Percentiles rank a stretch among this genome's conserved stretches.
These are phyloP conservation scores for Chrysosporium keratinophilum DNA, from an alignment of 2,329 filamentous ascomycete genomes.

Conservation along the genomic window DNA sequence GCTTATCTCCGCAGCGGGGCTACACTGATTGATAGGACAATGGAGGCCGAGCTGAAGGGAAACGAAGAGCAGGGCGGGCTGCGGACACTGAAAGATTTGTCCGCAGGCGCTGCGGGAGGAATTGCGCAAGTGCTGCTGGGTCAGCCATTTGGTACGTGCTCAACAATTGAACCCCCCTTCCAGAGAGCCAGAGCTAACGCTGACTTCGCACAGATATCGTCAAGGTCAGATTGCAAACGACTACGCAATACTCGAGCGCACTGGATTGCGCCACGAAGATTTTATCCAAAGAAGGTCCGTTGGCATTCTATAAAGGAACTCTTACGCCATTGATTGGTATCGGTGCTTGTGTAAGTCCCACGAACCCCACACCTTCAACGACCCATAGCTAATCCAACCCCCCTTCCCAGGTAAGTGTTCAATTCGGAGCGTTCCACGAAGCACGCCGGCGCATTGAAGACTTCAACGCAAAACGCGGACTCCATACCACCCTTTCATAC, in stretches of 20 bases:
- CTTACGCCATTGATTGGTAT: constrained; percentile 91
- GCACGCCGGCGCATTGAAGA: constrained; percentile 77
- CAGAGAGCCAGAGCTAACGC: not conserved
- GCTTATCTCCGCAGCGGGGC: not conserved
- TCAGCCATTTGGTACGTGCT: constrained; percentile 53
- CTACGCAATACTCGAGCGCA: constrained; percentile 67
- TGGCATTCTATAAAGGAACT: constrained; percentile 97
- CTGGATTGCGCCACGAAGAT: constrained; percentile 72
- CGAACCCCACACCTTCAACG: not conserved
- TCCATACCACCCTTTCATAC: constrained; percentile 53
- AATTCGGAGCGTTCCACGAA: constrained; percentile 94
- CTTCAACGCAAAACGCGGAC: constrained; percentile 48
- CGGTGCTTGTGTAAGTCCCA: constrained; percentile 66
- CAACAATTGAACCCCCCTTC: constrained; percentile 10
- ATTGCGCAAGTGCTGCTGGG: constrained; percentile 83
- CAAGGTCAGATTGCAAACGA: constrained; percentile 93
- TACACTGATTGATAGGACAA: not conserved
- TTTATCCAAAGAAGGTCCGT: constrained; percentile 73
- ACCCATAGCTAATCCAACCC: constrained; percentile 1
- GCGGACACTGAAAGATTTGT: constrained; percentile 76
- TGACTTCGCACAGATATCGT: constrained; percentile 60
- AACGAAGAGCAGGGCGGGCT: constrained; percentile 31
- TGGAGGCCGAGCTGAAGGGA: constrained; percentile 21
- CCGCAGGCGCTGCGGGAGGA: constrained; percentile 81
- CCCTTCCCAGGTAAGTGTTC: constrained; percentile 57